Base-by-base conservation (phyloP, 2,329 filamentous ascomycete genomes). In the Tolypocladium ovalisporum region DNA sequence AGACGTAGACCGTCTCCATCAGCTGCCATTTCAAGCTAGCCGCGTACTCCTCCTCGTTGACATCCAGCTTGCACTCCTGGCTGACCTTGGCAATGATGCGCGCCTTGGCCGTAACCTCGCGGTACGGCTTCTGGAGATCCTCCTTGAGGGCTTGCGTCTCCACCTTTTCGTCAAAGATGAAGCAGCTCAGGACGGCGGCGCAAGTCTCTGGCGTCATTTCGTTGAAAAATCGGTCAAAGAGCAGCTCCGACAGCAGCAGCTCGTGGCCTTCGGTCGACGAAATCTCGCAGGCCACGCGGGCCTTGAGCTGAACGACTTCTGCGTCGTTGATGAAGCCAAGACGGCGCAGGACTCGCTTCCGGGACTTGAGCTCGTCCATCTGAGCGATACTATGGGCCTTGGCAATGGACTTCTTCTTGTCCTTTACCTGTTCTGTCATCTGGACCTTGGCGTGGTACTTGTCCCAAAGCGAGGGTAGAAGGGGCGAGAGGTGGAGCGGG, bases 171-270 rank as follows among this genome's bases (percentile, higher is more conserved):
- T 99, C 95, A 64, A 97, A 97, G 62, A 99, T 94, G 75, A 99
- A 97, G 68, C 90, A 92, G 65, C 90, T 95, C 59, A 99, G 80
- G 7, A 92, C 84, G 0, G 93, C 83, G 1, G 94, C 94, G 65
- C 87, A 89, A 63, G 93, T 82, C 71, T 97, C 93, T 0, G 94
- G 91, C 0, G 86, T 86, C 49, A 97, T 77, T 68, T 97, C 92
- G 70, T 97, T 99, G 81, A 99, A 99, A 80, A 97, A 97, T 42
- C 92, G 85, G 71, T 97, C 95, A 73, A 99, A 97, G 0, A 99
- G 81, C 34, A 99, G 79, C 72, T 99, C 94, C 15, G 89, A 91
- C 6, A 99, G 81, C 62, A 99, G 85, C 47, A 99, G 79, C 71
- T 99, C 95, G 67, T 99, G 94, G 39, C 93, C 94, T 64, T 87